Base-by-base conservation (phyloP, 306 rosid genomes). In the Corylus americana region DNA sequence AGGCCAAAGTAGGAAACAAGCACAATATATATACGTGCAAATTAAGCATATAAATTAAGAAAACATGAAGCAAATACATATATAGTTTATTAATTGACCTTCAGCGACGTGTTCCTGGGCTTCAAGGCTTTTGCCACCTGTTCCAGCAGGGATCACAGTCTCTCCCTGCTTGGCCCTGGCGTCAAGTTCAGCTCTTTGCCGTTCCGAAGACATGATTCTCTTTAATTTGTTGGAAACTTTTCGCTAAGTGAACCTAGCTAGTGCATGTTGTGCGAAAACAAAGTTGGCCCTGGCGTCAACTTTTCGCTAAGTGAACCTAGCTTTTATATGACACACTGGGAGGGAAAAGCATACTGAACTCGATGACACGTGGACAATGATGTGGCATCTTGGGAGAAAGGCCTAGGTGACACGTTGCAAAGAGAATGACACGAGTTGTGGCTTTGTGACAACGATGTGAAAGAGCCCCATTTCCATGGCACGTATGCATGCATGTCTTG, bases 41-140 rank as follows among this genome's bases (percentile, higher is more conserved):
- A 22, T 22, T 22, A 22, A 42, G 45, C 45, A 42, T 5, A 42
- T 42, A 42, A 39, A 22, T 22, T 22, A 22, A 39, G 44, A 39
- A 39, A 39, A 39, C 44, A 39, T 0, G 44, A 39, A 39, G 16
- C 35, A 31, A 1, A 31, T 31, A 31, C 35, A 31, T 31, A 31
- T 31, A 31, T 31, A 31, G 35, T 31, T 31, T 1, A 31, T 31
- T 31, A 1, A 1, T 4, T 12, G 31, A 73, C 84, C 89, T 79
- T 76, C 89, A 9, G 86, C 80, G 51, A 79, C 80, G 69, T 77
- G 84, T 13, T 82, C 86, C 50, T 82, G 82, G 20, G 89, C 89
- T 70, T 79, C 75, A 11, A 85, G 84, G 77, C 79, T 82, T 29
- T 67, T 79, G 27, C 89, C 84, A 17, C 86, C 86, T 2, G 82